Conservation (phyloP, 495 filamentous ascomycete species). For the Podospora pseudopauciseta region DNA sequence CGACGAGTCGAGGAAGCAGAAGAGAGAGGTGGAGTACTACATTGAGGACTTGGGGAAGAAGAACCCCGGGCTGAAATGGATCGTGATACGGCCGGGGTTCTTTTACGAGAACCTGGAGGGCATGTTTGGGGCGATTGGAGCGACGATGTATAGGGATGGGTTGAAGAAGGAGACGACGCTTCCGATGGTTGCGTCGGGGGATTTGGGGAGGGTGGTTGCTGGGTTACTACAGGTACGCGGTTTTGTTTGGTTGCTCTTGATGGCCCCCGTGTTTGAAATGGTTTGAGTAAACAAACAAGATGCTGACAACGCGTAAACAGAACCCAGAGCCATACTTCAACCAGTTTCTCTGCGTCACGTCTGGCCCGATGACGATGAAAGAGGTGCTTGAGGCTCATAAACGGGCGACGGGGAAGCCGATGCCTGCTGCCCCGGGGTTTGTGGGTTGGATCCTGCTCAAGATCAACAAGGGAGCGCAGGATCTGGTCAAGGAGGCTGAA, state of each 20-base stretch:
- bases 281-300: background rate
- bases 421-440: slow-evolving; percentile 23
- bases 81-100: slow-evolving; percentile 39
- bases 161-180: slow-evolving; percentile 33
- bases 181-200: slow-evolving; percentile 31
- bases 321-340: slow-evolving; percentile 28
- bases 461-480: slow-evolving; percentile 22
- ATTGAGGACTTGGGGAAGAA: slow-evolving; percentile 22
- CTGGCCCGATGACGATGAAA: slow-evolving; percentile 27
- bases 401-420: slow-evolving; percentile 24
- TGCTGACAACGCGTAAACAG: slow-evolving; percentile 11
- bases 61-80: slow-evolving; percentile 14
- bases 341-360: slow-evolving; percentile 23
- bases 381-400: slow-evolving; percentile 26
- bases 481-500: slow-evolving; percentile 25
- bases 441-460: slow-evolving; percentile 23
- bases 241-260: background rate
- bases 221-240: slow-evolving; percentile 30
- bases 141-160: slow-evolving; percentile 24
- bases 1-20: slow-evolving; percentile 22
- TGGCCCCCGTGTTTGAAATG: background rate
- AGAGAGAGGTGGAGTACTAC: slow-evolving; percentile 29
- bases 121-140: slow-evolving; percentile 25
- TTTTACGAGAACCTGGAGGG: slow-evolving; percentile 44
- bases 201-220: slow-evolving; percentile 40